phyloP scores from a whole-genome alignment of 495 filamentous ascomycete species.

The Amniculicola lignicola region DNA sequence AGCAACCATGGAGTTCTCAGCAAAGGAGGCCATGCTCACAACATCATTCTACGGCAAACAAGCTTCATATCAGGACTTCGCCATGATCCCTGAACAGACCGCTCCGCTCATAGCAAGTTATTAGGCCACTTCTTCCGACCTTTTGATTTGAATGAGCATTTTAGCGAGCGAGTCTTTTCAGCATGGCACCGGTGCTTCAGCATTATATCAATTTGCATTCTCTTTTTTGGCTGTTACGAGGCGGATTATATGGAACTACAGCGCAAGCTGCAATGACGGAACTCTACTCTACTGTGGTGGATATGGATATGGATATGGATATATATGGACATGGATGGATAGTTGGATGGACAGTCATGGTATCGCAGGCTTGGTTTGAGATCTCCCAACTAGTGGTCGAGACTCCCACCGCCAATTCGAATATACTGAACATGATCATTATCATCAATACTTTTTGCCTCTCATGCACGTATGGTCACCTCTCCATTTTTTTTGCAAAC shows the following conservation, averaged over 20 bases:
- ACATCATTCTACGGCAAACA: slow-evolving; percentile 48
- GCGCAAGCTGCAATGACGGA: slow-evolving; percentile 12
- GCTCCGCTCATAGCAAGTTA: slow-evolving; percentile 36
- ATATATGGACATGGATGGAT: not conserved
- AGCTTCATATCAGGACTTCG: slow-evolving; percentile 29
- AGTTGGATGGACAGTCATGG: slow-evolving; percentile 4
- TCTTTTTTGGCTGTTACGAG: not conserved
- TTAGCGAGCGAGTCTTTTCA: slow-evolving; percentile 25
- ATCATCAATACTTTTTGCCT: not conserved
- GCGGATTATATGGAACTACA: slow-evolving; percentile 7
- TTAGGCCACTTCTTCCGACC: slow-evolving; percentile 15
- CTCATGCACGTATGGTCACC: not conserved
- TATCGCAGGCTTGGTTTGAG: slow-evolving; percentile 19
- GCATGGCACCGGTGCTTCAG: slow-evolving; percentile 11
- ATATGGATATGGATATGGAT: not conserved
- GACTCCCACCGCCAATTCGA: slow-evolving; percentile 2
- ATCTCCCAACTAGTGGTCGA: slow-evolving; percentile 20
- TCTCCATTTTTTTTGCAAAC: not conserved
- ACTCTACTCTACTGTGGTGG: slow-evolving; percentile 16
- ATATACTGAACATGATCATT: slow-evolving; percentile 10
- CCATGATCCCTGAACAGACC: slow-evolving; percentile 35
- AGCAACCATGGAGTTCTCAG: slow-evolving; percentile 60
- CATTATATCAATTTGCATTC: slow-evolving; percentile 20
- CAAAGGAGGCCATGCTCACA: slow-evolving; percentile 60
- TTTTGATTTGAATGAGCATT: slow-evolving; percentile 25